Percentiles rank a stretch among this genome's conserved stretches.
Evolutionary conservation across 176 grass and related monocot genomes (phyloP).

Genomic region (Pharus latifolius): DNA sequence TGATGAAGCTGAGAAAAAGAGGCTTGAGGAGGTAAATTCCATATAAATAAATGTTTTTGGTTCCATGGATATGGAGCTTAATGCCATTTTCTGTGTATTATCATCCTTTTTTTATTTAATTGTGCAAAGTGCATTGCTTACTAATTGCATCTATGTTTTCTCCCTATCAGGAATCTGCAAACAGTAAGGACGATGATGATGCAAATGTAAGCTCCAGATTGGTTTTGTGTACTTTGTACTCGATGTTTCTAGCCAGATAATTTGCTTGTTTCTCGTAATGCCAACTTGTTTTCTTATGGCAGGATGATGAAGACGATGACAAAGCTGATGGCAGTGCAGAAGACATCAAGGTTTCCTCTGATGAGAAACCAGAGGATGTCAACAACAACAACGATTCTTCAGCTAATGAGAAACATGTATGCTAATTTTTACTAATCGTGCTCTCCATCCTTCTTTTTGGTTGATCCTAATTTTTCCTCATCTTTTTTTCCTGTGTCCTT

Average conservation of each 20-base stretch:
- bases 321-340: background rate
- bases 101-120: background rate
- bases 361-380: slow-evolving; percentile 20
- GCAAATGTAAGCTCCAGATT: slow-evolving; percentile 13
- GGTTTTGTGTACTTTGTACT: background rate
- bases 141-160: background rate
- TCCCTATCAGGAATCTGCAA: slow-evolving; percentile 20
- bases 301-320: slow-evolving; percentile 20
- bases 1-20: slow-evolving; percentile 68
- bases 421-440: background rate
- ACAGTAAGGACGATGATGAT: background rate
- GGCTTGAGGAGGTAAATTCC: slow-evolving; percentile 45
- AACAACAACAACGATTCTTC: slow-evolving; percentile 5
- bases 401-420: slow-evolving; percentile 14
- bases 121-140: background rate
- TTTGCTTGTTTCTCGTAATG: background rate
- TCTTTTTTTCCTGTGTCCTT: background rate
- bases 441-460: background rate
- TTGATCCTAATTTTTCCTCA: background rate
- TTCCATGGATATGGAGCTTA: background rate
- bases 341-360: background rate
- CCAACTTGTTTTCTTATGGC: background rate
- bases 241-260: background rate
- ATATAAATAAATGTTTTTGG: background rate
- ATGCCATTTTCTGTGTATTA: background rate